A percentile compares a stretch with the other conserved stretches of the same genome.
Evolutionary conservation across 2,329 filamentous ascomycete genomes (phyloP).

Genomic region (Purpureocillium lavendulum): DNA sequence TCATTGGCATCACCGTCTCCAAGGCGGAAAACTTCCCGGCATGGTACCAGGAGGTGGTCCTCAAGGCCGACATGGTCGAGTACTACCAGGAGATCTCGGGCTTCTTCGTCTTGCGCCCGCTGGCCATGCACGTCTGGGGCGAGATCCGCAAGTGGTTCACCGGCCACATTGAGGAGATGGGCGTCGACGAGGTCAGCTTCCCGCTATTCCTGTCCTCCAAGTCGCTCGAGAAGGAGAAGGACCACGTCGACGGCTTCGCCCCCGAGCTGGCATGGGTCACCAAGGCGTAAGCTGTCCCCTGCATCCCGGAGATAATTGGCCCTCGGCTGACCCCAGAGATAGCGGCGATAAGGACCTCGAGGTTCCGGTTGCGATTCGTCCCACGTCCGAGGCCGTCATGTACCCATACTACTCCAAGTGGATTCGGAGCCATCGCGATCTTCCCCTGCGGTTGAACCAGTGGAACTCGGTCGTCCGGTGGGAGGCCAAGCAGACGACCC

Average conservation of each 20-base stretch:
- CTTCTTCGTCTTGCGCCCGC: conserved; percentile 83
- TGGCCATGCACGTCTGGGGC: conserved; percentile 60
- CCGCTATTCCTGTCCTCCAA: conserved; percentile 92
- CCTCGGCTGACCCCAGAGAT: not conserved
- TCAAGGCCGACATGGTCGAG: conserved; percentile 95
- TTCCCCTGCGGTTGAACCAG: conserved; percentile 90
- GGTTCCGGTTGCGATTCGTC: conserved; percentile 60
- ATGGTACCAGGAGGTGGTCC: conserved; percentile 97
- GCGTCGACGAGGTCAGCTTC: conserved; percentile 93
- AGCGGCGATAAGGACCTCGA: conserved; percentile 91
- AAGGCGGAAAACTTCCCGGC: conserved; percentile 83
- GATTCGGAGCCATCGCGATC: conserved; percentile 92
- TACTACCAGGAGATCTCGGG: conserved; percentile 94
- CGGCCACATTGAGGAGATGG: conserved; percentile 76
- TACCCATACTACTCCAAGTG: conserved; percentile 94
- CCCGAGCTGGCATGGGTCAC: conserved; percentile 87
- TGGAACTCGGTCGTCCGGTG: conserved; percentile 92
- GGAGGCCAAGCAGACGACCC: conserved; percentile 91
- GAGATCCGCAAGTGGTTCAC: conserved; percentile 60
- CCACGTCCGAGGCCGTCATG: conserved; percentile 73
- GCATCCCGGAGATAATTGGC: not conserved
- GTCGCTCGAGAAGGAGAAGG: conserved; percentile 81
- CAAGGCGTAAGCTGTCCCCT: conserved; percentile 51
- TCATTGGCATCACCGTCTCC: conserved; percentile 80
- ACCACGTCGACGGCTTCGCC: conserved; percentile 97